Conservation (phyloP, 2,329 filamentous ascomycete genomes). For the Cercospora sp. region DNA sequence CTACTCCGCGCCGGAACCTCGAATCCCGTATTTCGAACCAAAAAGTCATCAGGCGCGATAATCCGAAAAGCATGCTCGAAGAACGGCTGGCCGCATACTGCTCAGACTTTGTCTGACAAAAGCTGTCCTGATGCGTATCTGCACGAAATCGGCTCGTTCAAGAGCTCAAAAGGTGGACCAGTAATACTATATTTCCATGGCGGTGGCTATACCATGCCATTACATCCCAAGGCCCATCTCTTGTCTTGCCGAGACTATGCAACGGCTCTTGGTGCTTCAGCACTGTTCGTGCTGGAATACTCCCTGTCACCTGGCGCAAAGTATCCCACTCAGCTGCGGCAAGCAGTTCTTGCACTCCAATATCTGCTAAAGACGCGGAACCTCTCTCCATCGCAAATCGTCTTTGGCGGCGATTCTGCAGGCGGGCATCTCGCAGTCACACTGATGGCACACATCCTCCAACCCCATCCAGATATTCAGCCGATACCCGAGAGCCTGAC, state of each 20-base stretch:
- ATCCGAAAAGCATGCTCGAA: background rate
- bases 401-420: background rate
- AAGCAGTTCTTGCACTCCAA: background rate
- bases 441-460: background rate
- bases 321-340: background rate
- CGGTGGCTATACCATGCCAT: background rate
- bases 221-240: background rate
- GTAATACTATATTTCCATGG: constrained; percentile 5
- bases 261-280: background rate
- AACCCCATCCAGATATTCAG: background rate
- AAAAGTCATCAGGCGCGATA: background rate
- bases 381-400: background rate
- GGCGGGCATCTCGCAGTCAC: background rate
- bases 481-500: background rate
- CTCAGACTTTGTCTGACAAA: background rate
- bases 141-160: background rate
- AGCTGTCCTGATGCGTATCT: background rate
- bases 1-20: background rate
- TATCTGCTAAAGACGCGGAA: background rate
- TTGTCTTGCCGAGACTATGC: background rate
- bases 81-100: background rate
- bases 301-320: background rate
- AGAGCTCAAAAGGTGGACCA: background rate
- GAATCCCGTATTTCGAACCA: background rate
- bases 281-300: background rate